Percentiles rank a stretch among this genome's conserved stretches.
Evolutionary conservation across 768 basidiomycete genomes (phyloP).

Genomic region (Pulveroboletus sp.): DNA sequence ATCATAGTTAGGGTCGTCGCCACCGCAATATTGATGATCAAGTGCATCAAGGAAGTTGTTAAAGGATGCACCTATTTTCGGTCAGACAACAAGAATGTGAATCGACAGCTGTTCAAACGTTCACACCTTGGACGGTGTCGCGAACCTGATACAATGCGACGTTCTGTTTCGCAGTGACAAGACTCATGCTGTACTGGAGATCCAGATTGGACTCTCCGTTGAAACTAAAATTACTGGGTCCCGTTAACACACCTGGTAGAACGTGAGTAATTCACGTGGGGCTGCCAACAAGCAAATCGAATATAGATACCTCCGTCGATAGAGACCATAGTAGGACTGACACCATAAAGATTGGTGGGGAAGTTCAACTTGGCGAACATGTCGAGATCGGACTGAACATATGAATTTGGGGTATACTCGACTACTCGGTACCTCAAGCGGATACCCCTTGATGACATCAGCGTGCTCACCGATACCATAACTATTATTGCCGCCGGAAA

Average conservation of each 20-base stretch:
- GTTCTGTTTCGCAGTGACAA: conserved; percentile 34
- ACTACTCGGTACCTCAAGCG: conserved; percentile 32
- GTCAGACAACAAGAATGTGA: conserved; percentile 5
- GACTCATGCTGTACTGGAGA: conserved; percentile 63
- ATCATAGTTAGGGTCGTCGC: conserved; percentile 41
- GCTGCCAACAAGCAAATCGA: background rate
- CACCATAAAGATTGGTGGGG: conserved; percentile 31
- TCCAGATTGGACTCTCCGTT: conserved; percentile 73
- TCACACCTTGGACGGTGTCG: conserved; percentile 33
- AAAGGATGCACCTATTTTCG: conserved; percentile 38
- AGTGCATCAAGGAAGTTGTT: conserved; percentile 46
- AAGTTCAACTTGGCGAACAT: conserved; percentile 40
- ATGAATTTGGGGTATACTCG: conserved; percentile 53
- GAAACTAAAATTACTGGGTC: conserved; percentile 34
- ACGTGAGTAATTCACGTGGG: conserved; percentile 3
- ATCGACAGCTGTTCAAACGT: no score
- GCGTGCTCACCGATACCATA: conserved; percentile 46
- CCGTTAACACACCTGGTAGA: conserved; percentile 41
- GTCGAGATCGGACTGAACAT: conserved; percentile 43
- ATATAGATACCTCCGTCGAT: conserved; percentile 43
- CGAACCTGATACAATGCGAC: conserved; percentile 41
- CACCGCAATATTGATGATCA: conserved; percentile 40
- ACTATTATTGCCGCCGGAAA: conserved; percentile 42
- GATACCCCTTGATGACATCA: background rate
- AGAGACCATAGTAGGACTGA: conserved; percentile 14